Evolutionary conservation across 768 basidiomycete species (phyloP), one percentile per base, ranked within the genome.

Genomic region (Boletus vermiculosoides): DNA sequence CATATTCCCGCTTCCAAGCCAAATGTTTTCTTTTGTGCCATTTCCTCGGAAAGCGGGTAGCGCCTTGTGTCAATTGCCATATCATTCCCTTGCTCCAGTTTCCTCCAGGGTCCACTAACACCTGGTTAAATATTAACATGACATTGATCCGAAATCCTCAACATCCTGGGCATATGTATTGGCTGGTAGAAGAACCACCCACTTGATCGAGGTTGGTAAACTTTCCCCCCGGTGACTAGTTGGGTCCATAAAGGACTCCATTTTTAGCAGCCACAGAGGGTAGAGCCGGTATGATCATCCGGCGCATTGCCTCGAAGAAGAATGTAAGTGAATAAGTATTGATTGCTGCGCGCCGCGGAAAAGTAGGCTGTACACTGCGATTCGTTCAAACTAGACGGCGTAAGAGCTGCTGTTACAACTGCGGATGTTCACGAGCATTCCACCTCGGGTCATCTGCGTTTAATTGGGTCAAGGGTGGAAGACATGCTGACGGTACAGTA

Each of bases 391-490:
- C 23, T 45, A 33, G 23, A 34, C 42, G 20, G 39, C 5, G 51
- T 33, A 33, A 37, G 25, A 22, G 22, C 16, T 8, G 22, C 36
- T 45, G 33, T 25, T 13, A 9, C 41, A 49, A n/a, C 6, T 48
- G 42, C 11, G 44, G 50, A 9, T 23, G 40, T 25, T 33, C 8
- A 15, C 13, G 25, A 28, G 30, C 33, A 44, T 61, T 56, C 54
- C n/a, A 18, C 22, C 30, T 60, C 36, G 22, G 40, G 58, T 7
- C 8, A 52, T 34, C 40, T 46, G n/a, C 25, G 37, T 48, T n/a
- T n/a, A n/a, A n/a, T n/a, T 67, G 57, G 63, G 63, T 53, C 55
- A 55, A 59, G 80, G 57, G 67, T 66, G 25, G 68, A 76, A 56
- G 72, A 68, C 6, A 77, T 77, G 75, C 39, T 60, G 22, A 71